Evolutionary conservation across 306 rosid genomes (phyloP).

Genomic region (Fragaria iinumae): DNA sequence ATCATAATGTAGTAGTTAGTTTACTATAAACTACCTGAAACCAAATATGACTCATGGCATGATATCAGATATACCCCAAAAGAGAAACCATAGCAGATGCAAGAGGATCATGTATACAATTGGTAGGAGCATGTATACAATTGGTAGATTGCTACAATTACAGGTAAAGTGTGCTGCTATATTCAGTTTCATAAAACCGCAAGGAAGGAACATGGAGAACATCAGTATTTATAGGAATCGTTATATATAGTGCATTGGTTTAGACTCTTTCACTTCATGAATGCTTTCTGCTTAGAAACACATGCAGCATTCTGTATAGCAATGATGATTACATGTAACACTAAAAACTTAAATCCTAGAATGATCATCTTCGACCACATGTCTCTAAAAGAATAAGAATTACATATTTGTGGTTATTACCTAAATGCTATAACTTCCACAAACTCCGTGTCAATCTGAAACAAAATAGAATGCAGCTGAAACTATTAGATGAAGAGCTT

Average conservation of each 20-base stretch:
- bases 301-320: neutral
- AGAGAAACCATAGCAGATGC: neutral
- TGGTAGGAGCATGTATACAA: neutral
- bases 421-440: constrained; percentile 93
- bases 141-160: neutral
- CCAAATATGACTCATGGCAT: neutral
- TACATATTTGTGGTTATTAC: constrained; percentile 30
- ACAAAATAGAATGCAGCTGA: constrained; percentile 17
- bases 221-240: neutral
- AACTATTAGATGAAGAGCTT: constrained; percentile 21
- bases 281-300: neutral
- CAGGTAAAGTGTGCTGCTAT: neutral
- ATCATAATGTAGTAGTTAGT: neutral
- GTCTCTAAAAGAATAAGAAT: neutral
- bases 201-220: too few species aligned
- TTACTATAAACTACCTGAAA: neutral
- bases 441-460: constrained; percentile 89
- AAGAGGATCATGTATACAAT: neutral
- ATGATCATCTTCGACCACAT: neutral
- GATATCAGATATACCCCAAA: neutral
- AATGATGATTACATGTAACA: neutral
- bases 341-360: neutral
- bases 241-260: neutral
- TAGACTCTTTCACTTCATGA: neutral
- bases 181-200: neutral